Evolutionary conservation across 306 rosid genomes (phyloP).

Genomic region (Begonia fuchsioides): DNA sequence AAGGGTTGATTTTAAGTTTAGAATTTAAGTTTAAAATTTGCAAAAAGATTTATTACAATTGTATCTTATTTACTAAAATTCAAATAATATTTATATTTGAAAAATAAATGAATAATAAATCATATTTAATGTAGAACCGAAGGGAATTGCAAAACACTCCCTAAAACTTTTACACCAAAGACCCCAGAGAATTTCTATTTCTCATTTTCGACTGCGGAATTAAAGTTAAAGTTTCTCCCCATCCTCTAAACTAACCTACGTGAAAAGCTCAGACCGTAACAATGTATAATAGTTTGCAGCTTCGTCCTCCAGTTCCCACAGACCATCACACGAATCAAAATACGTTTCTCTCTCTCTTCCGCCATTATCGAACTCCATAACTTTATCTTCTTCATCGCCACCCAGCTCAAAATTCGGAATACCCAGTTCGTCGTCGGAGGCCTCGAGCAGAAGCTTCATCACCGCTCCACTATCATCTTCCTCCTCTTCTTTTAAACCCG

Average conservation of each 20-base stretch:
- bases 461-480: slow-evolving; percentile 38
- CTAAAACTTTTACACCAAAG: no score
- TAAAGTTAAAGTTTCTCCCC: no score
- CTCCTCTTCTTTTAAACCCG: slow-evolving; percentile 12
- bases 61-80: no score
- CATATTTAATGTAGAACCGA: no score
- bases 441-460: slow-evolving; percentile 65
- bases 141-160: no score
- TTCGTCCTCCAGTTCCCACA: slow-evolving; percentile 83
- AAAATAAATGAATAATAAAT: no score
- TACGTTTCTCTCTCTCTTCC: slow-evolving; percentile 2
- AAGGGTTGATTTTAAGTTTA: no score
- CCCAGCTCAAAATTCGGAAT: slow-evolving; percentile 34
- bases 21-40: no score
- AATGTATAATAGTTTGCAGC: slow-evolving; percentile 57
- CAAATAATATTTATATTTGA: no score
- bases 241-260: slow-evolving; percentile 11
- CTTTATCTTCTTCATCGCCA: slow-evolving; percentile 1
- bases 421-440: slow-evolving; percentile 90
- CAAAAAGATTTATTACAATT: no score
- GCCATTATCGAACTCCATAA: slow-evolving; percentile 11
- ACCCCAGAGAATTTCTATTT: no score
- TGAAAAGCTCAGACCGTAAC: slow-evolving; percentile 63
- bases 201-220: no score
- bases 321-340: slow-evolving; percentile 26